phyloP scores from a whole-genome alignment of 495 filamentous ascomycete species.

The Penicillium arizonense region DNA sequence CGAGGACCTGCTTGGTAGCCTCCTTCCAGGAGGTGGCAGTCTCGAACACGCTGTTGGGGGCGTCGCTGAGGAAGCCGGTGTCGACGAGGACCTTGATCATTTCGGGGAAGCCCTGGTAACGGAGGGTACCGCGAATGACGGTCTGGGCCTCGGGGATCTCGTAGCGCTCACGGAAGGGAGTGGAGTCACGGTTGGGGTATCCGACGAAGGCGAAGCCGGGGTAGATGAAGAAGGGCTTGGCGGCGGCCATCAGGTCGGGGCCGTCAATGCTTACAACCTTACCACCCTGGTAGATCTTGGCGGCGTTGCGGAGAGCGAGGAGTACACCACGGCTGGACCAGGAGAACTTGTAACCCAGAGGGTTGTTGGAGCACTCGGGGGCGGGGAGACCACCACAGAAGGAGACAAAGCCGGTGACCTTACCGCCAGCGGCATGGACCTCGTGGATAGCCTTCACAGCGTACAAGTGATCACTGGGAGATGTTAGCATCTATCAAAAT shows the following conservation, averaged over 20 bases:
- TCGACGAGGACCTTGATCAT: slow-evolving; percentile 85
- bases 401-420: slow-evolving; percentile 77
- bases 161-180: slow-evolving; percentile 82
- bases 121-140: slow-evolving; percentile 66
- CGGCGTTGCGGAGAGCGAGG: slow-evolving; percentile 81
- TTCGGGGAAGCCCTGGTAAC: slow-evolving; percentile 85
- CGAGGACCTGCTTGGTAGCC: slow-evolving; percentile 71
- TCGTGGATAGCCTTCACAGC: slow-evolving; percentile 87
- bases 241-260: slow-evolving; percentile 76
- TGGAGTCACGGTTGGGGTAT: slow-evolving; percentile 92
- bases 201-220: slow-evolving; percentile 86
- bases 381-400: slow-evolving; percentile 88
- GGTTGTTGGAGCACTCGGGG: slow-evolving; percentile 84
- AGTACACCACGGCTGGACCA: slow-evolving; percentile 85
- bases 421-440: slow-evolving; percentile 76
- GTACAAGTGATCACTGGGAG: slow-evolving; percentile 36
- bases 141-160: slow-evolving; percentile 74
- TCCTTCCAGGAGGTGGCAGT: slow-evolving; percentile 73
- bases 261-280: slow-evolving; percentile 60
- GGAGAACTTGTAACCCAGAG: slow-evolving; percentile 94
- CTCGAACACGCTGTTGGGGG: slow-evolving; percentile 58
- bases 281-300: slow-evolving; percentile 72
- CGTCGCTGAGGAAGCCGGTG: slow-evolving; percentile 76
- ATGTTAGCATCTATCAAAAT: too few relatives aligned
- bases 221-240: slow-evolving; percentile 91